Evolutionary conservation across 2,329 filamentous ascomycete genomes (phyloP).

Genomic region (Pseudocercospora ulei): DNA sequence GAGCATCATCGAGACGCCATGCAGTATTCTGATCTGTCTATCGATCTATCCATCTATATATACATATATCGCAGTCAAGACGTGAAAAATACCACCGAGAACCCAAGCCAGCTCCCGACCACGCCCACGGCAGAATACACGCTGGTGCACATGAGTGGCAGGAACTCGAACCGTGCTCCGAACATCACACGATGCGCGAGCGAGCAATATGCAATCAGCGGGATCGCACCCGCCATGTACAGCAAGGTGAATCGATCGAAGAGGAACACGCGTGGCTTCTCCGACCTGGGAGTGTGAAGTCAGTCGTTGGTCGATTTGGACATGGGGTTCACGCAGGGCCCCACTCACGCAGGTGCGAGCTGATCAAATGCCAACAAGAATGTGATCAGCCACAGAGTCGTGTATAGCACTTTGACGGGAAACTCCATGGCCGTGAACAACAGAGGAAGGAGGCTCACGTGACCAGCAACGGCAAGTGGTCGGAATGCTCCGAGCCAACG

Average conservation of each 20-base stretch:
- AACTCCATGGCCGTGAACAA: constrained; percentile 89
- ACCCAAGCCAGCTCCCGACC: constrained; percentile 88
- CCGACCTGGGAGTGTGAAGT: constrained; percentile 44
- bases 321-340: background rate
- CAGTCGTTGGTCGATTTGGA: constrained; percentile 8
- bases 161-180: constrained; percentile 71
- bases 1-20: no score
- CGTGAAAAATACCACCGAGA: constrained; percentile 78
- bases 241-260: constrained; percentile 82
- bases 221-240: constrained; percentile 83
- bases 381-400: constrained; percentile 77
- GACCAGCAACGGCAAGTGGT: constrained; percentile 81
- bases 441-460: constrained; percentile 89
- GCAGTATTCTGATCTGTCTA: no score
- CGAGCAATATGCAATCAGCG: constrained; percentile 80
- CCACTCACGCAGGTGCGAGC: constrained; percentile 62
- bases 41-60: constrained; percentile 1
- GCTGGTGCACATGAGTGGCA: constrained; percentile 95
- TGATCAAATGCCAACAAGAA: constrained; percentile 82
- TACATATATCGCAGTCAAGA: constrained; percentile 26
- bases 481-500: constrained; percentile 86
- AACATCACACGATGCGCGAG: constrained; percentile 75
- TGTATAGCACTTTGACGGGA: constrained; percentile 87
- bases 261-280: constrained; percentile 70
- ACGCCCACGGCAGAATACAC: constrained; percentile 91